Conservation (phyloP, 805 yeast species). For the Pichia pseudocactophila region DNA sequence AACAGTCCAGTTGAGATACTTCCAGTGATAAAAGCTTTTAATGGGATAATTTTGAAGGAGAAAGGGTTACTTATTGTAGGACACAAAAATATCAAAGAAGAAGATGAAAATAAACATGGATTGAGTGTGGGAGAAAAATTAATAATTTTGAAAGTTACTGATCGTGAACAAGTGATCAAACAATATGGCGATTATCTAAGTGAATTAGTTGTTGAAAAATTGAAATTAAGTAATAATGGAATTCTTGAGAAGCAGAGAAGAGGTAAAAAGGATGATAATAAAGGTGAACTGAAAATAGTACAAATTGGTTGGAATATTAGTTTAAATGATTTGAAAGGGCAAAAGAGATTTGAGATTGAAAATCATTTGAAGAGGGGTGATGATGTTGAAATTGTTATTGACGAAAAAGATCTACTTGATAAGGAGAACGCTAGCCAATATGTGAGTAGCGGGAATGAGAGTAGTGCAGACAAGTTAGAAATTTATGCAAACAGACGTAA, state of each 20-base stretch:
- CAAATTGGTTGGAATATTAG: conserved; percentile 50
- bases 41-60: conserved; percentile 16
- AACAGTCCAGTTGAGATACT: conserved; percentile 13
- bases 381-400: conserved; percentile 34
- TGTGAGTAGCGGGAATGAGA: background rate
- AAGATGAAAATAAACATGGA: conserved; percentile 6
- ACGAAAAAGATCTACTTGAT: conserved; percentile 27
- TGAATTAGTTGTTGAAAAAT: conserved; percentile 13
- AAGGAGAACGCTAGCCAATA: conserved; percentile 8
- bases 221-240: conserved; percentile 12
- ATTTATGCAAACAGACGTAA: background rate
- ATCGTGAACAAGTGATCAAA: conserved; percentile 19
- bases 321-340: conserved; percentile 42
- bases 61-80: conserved; percentile 22
- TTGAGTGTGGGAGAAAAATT: conserved; percentile 3
- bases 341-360: conserved; percentile 43
- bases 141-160: conserved; percentile 21
- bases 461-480: background rate
- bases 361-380: conserved; percentile 36
- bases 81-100: conserved; percentile 5
- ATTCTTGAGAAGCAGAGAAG: conserved; percentile 11
- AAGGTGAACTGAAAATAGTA: conserved; percentile 29
- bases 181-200: conserved; percentile 23
- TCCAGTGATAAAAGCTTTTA: conserved; percentile 10
- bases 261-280: conserved; percentile 5